Conservation (phyloP, 192 early-diverging fungal species). For the Rhizophlyctis rosea region DNA sequence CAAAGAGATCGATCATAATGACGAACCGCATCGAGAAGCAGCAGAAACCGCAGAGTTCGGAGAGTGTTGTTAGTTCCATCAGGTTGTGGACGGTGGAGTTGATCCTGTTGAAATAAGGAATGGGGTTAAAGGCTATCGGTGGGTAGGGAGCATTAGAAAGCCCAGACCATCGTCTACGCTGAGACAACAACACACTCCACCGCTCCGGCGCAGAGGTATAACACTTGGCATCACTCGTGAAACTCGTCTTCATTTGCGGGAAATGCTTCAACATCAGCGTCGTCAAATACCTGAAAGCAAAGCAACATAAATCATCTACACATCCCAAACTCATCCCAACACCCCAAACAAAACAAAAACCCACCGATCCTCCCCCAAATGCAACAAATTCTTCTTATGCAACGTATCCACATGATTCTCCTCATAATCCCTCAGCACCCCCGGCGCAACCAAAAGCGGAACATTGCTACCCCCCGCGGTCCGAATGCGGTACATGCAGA, state of each 20-base stretch:
- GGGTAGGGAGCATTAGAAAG: too few species aligned
- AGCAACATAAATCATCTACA: too few species aligned
- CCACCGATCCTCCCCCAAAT: constrained; percentile 86
- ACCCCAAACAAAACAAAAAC: background rate
- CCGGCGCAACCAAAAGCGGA: constrained; percentile 56
- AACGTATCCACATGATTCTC: constrained; percentile 56
- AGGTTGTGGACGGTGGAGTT: constrained; percentile 97
- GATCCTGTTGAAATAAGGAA: too few species aligned
- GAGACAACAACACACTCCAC: constrained; percentile 80
- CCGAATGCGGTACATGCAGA: constrained; percentile 96
- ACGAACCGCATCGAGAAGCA: constrained; percentile 94
- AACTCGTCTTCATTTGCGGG: constrained; percentile 91
- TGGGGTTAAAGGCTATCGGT: too few species aligned
- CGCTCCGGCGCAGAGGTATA: constrained; percentile 86
- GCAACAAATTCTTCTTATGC: constrained; percentile 89
- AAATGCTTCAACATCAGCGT: constrained; percentile 92
- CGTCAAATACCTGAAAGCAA: constrained; percentile 84
- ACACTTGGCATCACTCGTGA: constrained; percentile 88
- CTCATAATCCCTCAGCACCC: constrained; percentile 64
- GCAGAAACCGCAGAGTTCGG: constrained; percentile 91
- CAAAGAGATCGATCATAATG: constrained; percentile 69
- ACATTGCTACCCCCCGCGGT: constrained; percentile 28
- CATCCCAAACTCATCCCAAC: too few species aligned
- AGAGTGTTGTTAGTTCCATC: constrained; percentile 85
- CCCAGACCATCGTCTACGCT: constrained; percentile 92